These are phyloP conservation scores for Auricularia cornea DNA, from an alignment of 768 basidiomycete genomes.

Conservation along the genomic window DNA sequence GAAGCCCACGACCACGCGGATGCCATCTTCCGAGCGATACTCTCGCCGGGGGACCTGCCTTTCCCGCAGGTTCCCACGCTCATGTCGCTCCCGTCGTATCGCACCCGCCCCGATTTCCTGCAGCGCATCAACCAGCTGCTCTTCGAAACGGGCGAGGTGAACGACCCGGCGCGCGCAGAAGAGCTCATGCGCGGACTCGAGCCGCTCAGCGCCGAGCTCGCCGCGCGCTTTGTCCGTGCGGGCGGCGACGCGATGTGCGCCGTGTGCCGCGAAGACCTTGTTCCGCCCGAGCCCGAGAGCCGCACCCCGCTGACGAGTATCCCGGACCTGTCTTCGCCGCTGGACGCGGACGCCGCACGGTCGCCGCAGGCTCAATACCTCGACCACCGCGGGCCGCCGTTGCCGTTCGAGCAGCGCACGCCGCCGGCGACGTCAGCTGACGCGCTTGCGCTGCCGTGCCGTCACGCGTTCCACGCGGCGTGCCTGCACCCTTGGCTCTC, in stretches of 20 bases:
- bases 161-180: not conserved
- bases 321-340: not conserved
- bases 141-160: not conserved
- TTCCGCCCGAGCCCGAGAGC: not conserved
- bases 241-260: slow-evolving; percentile 1
- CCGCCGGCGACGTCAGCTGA: not conserved
- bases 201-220: slow-evolving; percentile 1
- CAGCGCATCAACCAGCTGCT: not conserved
- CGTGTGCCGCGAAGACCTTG: not conserved
- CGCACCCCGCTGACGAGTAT: not conserved
- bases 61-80: not conserved
- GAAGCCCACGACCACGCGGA: not conserved
- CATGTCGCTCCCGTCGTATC: not conserved
- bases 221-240: not conserved
- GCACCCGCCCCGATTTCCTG: not conserved
- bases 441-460: slow-evolving; percentile 64
- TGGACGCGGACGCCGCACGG: not conserved
- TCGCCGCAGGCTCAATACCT: not conserved
- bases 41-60: not conserved
- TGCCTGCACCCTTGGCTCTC: slow-evolving; percentile 82
- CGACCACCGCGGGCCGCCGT: not conserved
- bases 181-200: slow-evolving; percentile 6
- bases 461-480: slow-evolving; percentile 71
- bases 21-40: not conserved
- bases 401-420: not conserved